A percentile compares a stretch with the other conserved stretches of the same genome.
These are phyloP conservation scores for Phaeophleospora eucalypticola DNA, from an alignment of 2,329 filamentous ascomycete species.

Conservation along the genomic window DNA sequence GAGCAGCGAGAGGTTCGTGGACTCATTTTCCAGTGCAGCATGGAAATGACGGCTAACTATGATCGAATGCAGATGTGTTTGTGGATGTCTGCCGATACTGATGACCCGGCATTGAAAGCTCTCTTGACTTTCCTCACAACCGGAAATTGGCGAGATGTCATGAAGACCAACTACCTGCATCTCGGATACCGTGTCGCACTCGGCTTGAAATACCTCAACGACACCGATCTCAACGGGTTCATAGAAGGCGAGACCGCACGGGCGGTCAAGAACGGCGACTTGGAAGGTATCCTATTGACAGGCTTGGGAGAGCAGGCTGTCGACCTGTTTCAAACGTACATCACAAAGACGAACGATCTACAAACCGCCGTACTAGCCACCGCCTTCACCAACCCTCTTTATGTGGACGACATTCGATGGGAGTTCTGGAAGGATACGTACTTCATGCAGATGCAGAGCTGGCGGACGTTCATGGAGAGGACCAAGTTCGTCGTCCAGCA, in stretches of 20 bases:
- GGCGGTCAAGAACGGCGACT: constrained; percentile 62
- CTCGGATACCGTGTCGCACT: constrained; percentile 71
- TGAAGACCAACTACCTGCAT: constrained; percentile 67
- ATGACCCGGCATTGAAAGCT: constrained; percentile 74
- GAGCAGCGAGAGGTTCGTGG: constrained; percentile 50
- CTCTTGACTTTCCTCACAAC: constrained; percentile 74
- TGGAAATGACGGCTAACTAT: not conserved
- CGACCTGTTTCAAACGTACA: constrained; percentile 71
- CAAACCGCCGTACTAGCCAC: constrained; percentile 75
- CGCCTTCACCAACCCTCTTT: constrained; percentile 68
- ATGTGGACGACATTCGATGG: constrained; percentile 73
- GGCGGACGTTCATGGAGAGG: constrained; percentile 66
- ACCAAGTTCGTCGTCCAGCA: constrained; percentile 76
- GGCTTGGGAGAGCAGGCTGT: constrained; percentile 70
- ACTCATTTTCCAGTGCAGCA: not conserved
- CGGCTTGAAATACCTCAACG: constrained; percentile 67
- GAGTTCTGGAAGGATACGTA: constrained; percentile 72
- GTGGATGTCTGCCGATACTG: constrained; percentile 61
- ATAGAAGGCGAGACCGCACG: constrained; percentile 52
- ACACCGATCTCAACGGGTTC: constrained; percentile 44
- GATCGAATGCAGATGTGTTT: constrained; percentile 43
- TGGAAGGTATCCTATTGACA: constrained; percentile 73
- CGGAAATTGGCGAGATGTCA: constrained; percentile 70
- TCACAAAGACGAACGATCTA: constrained; percentile 70
- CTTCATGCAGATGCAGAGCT: constrained; percentile 66